Conservation (phyloP, 371 early-diverging fungal genomes). For the Choanephora cucurbitarum region DNA sequence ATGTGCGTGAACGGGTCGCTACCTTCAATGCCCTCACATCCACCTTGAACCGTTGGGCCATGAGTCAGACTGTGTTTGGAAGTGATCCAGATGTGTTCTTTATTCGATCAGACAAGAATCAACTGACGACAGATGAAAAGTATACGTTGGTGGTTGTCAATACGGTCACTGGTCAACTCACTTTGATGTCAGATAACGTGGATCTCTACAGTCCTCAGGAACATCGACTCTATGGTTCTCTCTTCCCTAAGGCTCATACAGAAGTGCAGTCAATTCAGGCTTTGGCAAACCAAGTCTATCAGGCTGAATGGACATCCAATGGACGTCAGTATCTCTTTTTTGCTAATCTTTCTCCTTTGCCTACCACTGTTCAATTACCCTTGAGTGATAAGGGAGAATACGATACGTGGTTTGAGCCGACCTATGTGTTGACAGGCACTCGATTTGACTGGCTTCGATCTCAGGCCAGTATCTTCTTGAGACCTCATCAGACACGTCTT, state of each 20-base stretch:
- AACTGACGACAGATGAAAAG: constrained; percentile 47
- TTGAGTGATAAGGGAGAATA: constrained; percentile 15
- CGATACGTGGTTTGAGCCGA: constrained; percentile 30
- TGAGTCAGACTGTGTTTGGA: constrained; percentile 60
- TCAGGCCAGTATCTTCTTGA: constrained; percentile 27
- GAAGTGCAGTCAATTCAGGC: constrained; percentile 35
- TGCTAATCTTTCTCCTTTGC: constrained; percentile 48
- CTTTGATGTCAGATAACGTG: constrained; percentile 56
- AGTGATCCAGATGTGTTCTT: constrained; percentile 66
- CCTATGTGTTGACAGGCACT: constrained; percentile 8
- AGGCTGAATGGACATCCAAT: constrained; percentile 12
- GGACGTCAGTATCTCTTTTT: constrained; percentile 38
- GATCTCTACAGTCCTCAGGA: constrained; percentile 39
- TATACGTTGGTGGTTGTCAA: constrained; percentile 54
- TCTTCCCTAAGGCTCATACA: constrained; percentile 50
- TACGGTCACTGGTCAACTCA: constrained; percentile 55
- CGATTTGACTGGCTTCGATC: constrained; percentile 26
- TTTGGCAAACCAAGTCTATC: constrained; percentile 23
- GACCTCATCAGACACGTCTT: constrained; percentile 40
- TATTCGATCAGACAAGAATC: constrained; percentile 51
- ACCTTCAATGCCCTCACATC: constrained; percentile 56
- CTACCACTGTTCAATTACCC: constrained; percentile 29
- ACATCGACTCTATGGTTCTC: constrained; percentile 38
- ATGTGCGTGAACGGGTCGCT: constrained; percentile 63
- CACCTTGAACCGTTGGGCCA: constrained; percentile 53